phyloP scores from a whole-genome alignment of 2,329 filamentous ascomycete species.

The Colletotrichum noveboracense region DNA sequence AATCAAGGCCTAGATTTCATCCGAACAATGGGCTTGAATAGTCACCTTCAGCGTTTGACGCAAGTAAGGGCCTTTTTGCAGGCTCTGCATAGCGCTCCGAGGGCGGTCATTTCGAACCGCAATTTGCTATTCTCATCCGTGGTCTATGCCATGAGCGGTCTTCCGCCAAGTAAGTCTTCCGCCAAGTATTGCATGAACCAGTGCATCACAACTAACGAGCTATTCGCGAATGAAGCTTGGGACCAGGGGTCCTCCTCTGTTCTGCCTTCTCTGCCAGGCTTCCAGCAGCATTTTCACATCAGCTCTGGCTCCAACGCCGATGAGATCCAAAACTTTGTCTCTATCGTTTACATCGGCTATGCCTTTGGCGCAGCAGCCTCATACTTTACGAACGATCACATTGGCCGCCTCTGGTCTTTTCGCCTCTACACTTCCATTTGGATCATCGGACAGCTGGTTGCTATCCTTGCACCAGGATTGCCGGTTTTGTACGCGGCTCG shows the following conservation, averaged over 20 bases:
- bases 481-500: neutral
- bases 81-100: neutral
- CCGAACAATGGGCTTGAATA: neutral
- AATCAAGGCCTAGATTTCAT: neutral
- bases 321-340: conserved; percentile 39
- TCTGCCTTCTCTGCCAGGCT: conserved; percentile 35
- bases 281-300: conserved; percentile 37
- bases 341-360: conserved; percentile 33
- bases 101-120: neutral
- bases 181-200: neutral
- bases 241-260: conserved; percentile 23
- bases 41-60: neutral
- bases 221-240: neutral
- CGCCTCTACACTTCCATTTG: neutral
- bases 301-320: conserved; percentile 30
- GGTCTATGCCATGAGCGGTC: neutral
- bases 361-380: neutral
- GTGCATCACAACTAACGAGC: neutral
- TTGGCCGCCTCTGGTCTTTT: neutral
- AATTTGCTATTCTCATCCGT: neutral
- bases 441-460: neutral
- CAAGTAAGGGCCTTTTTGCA: no score
- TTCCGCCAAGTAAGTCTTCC: neutral
- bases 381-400: neutral
- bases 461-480: neutral